Base-by-base conservation (phyloP, 495 filamentous ascomycete genomes). In the Penicillium silybi region DNA sequence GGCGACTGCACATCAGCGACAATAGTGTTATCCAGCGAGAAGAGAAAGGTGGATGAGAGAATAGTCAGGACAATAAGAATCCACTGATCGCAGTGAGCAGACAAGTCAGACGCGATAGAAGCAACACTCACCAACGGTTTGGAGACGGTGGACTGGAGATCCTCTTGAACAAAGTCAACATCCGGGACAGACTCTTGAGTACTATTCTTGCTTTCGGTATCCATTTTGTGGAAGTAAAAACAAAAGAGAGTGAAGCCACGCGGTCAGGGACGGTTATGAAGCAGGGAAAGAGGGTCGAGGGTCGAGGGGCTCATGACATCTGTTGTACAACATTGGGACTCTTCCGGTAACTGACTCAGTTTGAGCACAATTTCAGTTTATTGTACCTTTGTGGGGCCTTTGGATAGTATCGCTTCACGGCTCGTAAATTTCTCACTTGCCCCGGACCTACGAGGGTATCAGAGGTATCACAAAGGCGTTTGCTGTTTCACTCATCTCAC, bases 21-120 rank as follows among this genome's bases (percentile, higher is more conserved):
- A 20, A 86, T 81, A 41, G 82, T 86, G 29, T 79, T 81, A 52
- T 86, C 83, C 9, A 85, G 69, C 13, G 76, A 72, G 46, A 77
- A 84, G 0, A 84, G 63, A 48, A 85, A 81, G 10, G 63, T 68
- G 1, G 67, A 72, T 6, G 72, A 66, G 20, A 76, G 67, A 35
- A 84, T 69, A 1, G 78, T 66, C 16, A 71, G 15, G 40, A 75
- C 69, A 25, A 80, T 61, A 1, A 79, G 61, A 19, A 35, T 9
- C 59, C 59, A 62, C 58, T 62, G 25, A 4, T 8, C 2, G n/a
- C 6, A 18, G 37, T 39, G 4, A 17, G n/a, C 6, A 39, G 10
- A 42, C 19, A 34, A 20, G 6, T 4, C 16, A 6, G 19, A 26
- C 11, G 13, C 41, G 22, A 23, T 6, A 16, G 19, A 43, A 7